phyloP scores from a whole-genome alignment of 108 stramenopile species.

The Fistulifera pelliculosa region DNA sequence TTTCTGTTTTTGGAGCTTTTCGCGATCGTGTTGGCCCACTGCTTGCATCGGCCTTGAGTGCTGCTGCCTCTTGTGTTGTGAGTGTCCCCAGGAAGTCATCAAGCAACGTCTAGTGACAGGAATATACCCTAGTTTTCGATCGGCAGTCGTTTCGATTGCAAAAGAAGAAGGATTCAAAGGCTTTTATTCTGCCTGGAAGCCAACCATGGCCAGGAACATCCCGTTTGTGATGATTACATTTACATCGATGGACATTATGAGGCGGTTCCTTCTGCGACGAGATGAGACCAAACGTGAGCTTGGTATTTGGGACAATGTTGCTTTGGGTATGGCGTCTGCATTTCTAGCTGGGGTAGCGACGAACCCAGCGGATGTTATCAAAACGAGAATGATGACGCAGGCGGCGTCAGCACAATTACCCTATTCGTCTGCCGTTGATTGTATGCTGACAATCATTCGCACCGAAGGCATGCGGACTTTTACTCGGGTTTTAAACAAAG shows the following conservation, averaged over 20 bases:
- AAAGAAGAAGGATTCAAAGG: conserved; percentile 40
- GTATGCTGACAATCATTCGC: conserved; percentile 34
- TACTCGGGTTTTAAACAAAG: conserved; percentile 52
- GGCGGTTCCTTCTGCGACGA: conserved; percentile 10
- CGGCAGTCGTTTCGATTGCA: conserved; percentile 39
- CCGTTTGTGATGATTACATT: conserved; percentile 62
- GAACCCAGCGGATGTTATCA: conserved; percentile 59
- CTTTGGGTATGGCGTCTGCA: conserved; percentile 38
- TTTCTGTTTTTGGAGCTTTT: conserved; percentile 35
- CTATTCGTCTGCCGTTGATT: conserved; percentile 48
- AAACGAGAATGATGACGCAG: conserved; percentile 77
- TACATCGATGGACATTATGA: conserved; percentile 32
- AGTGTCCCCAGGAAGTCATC: conserved; percentile 58
- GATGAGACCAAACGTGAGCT: conserved; percentile 6
- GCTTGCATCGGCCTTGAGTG: conserved; percentile 32
- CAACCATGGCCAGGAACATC: conserved; percentile 55
- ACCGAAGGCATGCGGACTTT: conserved; percentile 38
- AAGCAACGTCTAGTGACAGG: conserved; percentile 62
- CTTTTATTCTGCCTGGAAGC: conserved; percentile 53
- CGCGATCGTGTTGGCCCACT: conserved; percentile 25
- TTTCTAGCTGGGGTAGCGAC: conserved; percentile 37
- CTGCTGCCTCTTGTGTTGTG: conserved; percentile 46
- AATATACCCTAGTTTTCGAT: conserved; percentile 49
- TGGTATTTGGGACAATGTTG: conserved; percentile 28
- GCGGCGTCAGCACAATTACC: conserved; percentile 44